These are phyloP conservation scores for Geotrichum australiense DNA, from an alignment of 1,139 yeast genomes.

Conservation along the genomic window DNA sequence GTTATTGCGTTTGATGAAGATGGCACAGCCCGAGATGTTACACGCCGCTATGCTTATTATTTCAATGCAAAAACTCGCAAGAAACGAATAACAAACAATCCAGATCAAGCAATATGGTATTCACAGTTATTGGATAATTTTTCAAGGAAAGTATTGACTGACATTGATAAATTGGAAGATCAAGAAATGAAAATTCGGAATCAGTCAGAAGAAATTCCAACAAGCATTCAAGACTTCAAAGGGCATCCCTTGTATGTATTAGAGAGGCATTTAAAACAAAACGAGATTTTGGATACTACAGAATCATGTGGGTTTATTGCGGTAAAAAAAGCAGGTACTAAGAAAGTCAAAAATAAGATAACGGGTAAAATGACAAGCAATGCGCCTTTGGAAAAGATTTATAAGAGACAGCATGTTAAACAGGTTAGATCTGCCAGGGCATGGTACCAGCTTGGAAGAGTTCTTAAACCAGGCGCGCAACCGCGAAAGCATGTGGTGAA, in stretches of 20 bases:
- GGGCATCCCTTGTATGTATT: constrained; percentile 76
- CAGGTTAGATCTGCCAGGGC: constrained; percentile 64
- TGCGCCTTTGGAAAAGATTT: constrained; percentile 40
- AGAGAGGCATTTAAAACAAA: constrained; percentile 62
- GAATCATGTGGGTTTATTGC: constrained; percentile 69
- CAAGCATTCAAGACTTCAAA: constrained; percentile 70
- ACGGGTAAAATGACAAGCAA: neutral
- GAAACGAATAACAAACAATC: constrained; percentile 55
- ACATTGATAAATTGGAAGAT: constrained; percentile 61
- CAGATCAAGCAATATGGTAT: constrained; percentile 61
- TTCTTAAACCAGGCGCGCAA: constrained; percentile 61
- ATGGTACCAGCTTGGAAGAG: constrained; percentile 81
- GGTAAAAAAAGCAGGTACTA: constrained; percentile 23
- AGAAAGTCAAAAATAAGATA: constrained; percentile 4
- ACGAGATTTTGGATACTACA: constrained; percentile 65
- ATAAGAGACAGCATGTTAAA: constrained; percentile 58
- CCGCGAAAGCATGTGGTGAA: constrained; percentile 46
- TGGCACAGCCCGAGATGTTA: constrained; percentile 71
- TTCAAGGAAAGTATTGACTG: constrained; percentile 17
- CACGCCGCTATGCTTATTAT: constrained; percentile 67
- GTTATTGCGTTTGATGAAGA: constrained; percentile 66
- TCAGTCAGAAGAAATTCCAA: constrained; percentile 80
- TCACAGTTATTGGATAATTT: constrained; percentile 30
- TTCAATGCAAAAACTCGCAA: constrained; percentile 71
- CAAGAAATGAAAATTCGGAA: constrained; percentile 64